A percentile compares a stretch with the other conserved stretches of the same genome.
Conservation (phyloP, 129 eudicot genomes). For the Ambrosia trifida region DNA sequence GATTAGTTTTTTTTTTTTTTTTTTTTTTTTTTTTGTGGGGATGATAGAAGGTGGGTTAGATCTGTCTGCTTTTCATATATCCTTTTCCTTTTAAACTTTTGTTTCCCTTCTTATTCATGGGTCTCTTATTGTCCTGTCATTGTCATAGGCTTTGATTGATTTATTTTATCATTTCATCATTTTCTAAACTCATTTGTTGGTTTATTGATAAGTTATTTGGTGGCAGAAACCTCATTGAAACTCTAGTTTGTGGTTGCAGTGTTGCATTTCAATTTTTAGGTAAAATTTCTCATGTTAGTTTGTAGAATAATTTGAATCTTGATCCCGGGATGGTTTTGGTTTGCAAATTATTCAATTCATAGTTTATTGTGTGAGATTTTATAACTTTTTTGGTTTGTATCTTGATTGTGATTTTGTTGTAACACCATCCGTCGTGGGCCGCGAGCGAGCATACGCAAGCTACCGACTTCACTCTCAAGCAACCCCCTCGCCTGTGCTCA, state of each 20-base stretch:
- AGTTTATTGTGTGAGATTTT: slow-evolving; percentile 4
- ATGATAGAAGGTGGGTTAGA: slow-evolving; percentile 52
- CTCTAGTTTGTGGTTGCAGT: background rate
- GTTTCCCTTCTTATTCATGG: slow-evolving; percentile 36
- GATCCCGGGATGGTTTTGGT: slow-evolving; percentile 7
- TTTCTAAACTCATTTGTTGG: slow-evolving; percentile 1
- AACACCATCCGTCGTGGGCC: no score
- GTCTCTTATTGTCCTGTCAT: slow-evolving; percentile 53
- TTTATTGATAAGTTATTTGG: slow-evolving; percentile 15
- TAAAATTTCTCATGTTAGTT: background rate
- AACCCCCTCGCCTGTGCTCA: no score
- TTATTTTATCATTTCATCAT: slow-evolving; percentile 30
- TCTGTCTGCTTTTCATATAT: slow-evolving; percentile 58
- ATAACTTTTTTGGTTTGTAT: background rate
- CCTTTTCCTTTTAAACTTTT: slow-evolving; percentile 29
- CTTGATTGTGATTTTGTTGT: background rate
- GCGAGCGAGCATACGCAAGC: no score
- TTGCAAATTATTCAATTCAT: background rate
- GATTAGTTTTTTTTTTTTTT: background rate
- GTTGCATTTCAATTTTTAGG: slow-evolving; percentile 20
- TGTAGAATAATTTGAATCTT: slow-evolving; percentile 7
- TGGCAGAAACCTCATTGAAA: background rate
- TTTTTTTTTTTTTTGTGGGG: slow-evolving; percentile 40
- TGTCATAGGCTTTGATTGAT: slow-evolving; percentile 42
- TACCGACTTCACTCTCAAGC: no score